Base-by-base conservation (phyloP, 495 filamentous ascomycete species). In the Margaritispora aquatica region DNA sequence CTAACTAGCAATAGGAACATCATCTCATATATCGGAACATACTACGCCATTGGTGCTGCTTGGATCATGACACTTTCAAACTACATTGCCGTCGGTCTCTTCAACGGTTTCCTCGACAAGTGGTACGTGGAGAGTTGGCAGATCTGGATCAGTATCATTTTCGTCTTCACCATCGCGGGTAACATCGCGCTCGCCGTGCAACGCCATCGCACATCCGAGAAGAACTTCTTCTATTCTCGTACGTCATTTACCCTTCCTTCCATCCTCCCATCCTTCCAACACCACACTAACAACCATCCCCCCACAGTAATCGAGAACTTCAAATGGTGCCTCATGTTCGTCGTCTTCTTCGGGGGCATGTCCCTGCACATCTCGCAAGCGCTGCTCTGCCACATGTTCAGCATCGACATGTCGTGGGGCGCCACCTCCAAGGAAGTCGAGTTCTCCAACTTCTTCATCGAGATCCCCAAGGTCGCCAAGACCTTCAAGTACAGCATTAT, bases 1-100 rank as follows among this genome's bases (percentile, higher is more conserved):
- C 38, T 44, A 44, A 44, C 15, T 17, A 44, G 11, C 3, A 3
- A 9, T 17, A 44, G 38, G 38, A 88, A 86, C 38, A 89, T 88
- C 59, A 77, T 85, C 66, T 81, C 85, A 1, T 90, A 90, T 65
- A 84, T 90, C 66, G 86, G 86, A 15, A 88, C 87, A 1, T 89
- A 90, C 71, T 89, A 88, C 64, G 87, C 86, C 29, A 81, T 89
- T 52, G 87, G 73, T 10, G 79, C 82, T 21, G 80, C 84, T 21
- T 88, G 84, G 84, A 67, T 83, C 53, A 71, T 88, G 56, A 86
- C 84, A 3, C 68, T 88, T 0, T 74, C 69, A 15, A 85, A 85
- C 62, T 85, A 84, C 68, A 79, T 85, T 72, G 71, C 81, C 34
- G 72, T 80, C 22, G 83, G 80, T 26, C 76, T 74, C 73, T 79